These are phyloP conservation scores for Evernia prunastri DNA, from an alignment of 495 filamentous ascomycete genomes.

Conservation along the genomic window DNA sequence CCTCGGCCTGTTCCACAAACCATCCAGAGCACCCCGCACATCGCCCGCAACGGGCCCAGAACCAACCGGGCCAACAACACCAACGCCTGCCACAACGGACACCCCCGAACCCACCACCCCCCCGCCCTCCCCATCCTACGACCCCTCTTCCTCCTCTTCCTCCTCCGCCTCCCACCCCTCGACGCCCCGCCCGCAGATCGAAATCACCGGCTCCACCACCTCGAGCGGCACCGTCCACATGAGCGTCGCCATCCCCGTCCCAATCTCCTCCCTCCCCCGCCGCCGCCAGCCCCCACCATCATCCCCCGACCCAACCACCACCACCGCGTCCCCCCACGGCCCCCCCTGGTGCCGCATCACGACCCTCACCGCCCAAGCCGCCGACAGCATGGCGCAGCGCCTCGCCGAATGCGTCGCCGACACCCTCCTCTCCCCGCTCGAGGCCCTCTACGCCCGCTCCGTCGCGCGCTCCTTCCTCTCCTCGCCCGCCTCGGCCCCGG, in stretches of 20 bases:
- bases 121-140: not conserved
- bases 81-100: not conserved
- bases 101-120: not conserved
- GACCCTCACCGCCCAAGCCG: conserved; percentile 43
- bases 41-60: not conserved
- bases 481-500: conserved; percentile 19
- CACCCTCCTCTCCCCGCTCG: conserved; percentile 42
- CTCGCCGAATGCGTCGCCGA: conserved; percentile 39
- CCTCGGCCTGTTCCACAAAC: not conserved
- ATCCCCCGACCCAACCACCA: too few species aligned
- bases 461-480: conserved; percentile 39
- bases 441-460: conserved; percentile 44
- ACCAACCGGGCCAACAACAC: not conserved
- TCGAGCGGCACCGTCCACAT: conserved; percentile 41
- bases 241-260: conserved; percentile 28
- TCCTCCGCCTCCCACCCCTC: conserved; percentile 13
- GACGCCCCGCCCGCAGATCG: conserved; percentile 29
- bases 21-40: not conserved
- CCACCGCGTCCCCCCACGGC: conserved; percentile 18
- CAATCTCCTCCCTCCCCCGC: not conserved
- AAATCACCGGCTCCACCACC: conserved; percentile 22
- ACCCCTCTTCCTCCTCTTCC: conserved; percentile 10
- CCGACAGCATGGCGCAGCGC: conserved; percentile 41
- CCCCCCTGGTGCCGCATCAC: conserved; percentile 40
- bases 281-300: not conserved